Evolutionary conservation across 2,329 filamentous ascomycete genomes (phyloP).

Genomic region (Nigrospora osmanthi): DNA sequence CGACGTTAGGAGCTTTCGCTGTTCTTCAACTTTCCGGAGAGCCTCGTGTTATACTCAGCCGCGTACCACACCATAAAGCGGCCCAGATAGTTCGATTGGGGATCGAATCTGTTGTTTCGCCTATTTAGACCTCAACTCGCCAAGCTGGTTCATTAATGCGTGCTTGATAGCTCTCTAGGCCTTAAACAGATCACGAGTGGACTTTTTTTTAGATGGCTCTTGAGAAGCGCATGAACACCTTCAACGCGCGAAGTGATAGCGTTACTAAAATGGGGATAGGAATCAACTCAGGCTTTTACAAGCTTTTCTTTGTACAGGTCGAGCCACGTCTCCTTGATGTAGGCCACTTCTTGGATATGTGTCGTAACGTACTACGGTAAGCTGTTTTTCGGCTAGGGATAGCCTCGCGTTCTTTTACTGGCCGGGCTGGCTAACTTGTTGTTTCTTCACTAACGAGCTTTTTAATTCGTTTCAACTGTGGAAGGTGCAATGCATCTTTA

Average conservation of each 20-base stretch:
- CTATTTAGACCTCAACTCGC: slow-evolving; percentile 7
- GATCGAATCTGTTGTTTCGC: slow-evolving; percentile 6
- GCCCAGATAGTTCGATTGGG: slow-evolving; percentile 7
- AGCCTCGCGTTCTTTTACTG: too few relatives aligned
- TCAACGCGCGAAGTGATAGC: slow-evolving; percentile 8
- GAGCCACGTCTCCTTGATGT: slow-evolving; percentile 11
- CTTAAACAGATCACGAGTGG: slow-evolving; percentile 9
- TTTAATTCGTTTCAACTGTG: too few relatives aligned
- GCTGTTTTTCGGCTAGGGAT: too few relatives aligned
- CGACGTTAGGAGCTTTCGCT: slow-evolving; percentile 5
- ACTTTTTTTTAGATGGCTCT: slow-evolving; percentile 8
- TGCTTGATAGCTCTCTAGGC: slow-evolving; percentile 9
- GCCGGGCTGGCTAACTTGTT: too few relatives aligned
- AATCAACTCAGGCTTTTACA: slow-evolving; percentile 11
- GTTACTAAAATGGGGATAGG: slow-evolving; percentile 9
- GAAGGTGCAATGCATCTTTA: too few relatives aligned
- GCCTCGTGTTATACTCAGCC: slow-evolving; percentile 11
- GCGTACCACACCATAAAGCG: slow-evolving; percentile 6
- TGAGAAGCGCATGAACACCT: slow-evolving; percentile 9
- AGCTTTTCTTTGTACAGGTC: slow-evolving; percentile 12
- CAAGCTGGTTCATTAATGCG: slow-evolving; percentile 8
- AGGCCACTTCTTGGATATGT: slow-evolving; percentile 9
- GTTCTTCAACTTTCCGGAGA: slow-evolving; percentile 8
- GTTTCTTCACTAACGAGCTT: too few relatives aligned
- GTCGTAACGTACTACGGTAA: slow-evolving; percentile 9